Conservation (phyloP, 176 grass and related monocot species). For the Cymbopogon citratus region DNA sequence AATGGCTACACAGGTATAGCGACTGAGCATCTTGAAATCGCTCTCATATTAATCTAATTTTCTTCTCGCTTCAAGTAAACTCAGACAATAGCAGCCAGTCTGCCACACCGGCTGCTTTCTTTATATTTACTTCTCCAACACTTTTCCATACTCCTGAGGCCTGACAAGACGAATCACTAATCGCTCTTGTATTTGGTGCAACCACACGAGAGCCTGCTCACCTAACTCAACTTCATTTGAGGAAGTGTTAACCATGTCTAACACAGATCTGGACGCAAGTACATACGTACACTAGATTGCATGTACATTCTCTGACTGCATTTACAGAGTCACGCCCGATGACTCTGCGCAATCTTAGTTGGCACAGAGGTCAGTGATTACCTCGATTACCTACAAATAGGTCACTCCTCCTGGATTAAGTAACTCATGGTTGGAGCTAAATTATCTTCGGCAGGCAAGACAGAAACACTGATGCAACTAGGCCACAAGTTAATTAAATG, state of each 20-base stretch:
- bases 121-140: slow-evolving; percentile 12
- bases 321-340: neutral
- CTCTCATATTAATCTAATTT: slow-evolving; percentile 10
- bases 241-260: neutral
- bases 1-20: neutral
- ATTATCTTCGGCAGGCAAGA: neutral
- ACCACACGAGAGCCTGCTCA: neutral
- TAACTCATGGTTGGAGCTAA: neutral
- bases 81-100: slow-evolving; percentile 4
- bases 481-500: neutral
- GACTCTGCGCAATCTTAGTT: neutral
- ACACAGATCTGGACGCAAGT: neutral
- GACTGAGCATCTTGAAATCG: slow-evolving; percentile 9
- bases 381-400: neutral
- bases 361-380: neutral
- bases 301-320: too few species aligned
- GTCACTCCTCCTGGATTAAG: neutral
- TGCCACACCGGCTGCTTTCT: slow-evolving; percentile 1
- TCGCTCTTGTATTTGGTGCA: slow-evolving; percentile 16
- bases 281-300: too few species aligned
- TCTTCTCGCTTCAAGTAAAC: slow-evolving; percentile 24
- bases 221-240: slow-evolving; percentile 2
- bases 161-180: neutral
- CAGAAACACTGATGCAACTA: neutral
- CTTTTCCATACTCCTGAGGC: neutral